Conservation (phyloP, 495 filamentous ascomycete genomes). For the Penicillium coffeae region DNA sequence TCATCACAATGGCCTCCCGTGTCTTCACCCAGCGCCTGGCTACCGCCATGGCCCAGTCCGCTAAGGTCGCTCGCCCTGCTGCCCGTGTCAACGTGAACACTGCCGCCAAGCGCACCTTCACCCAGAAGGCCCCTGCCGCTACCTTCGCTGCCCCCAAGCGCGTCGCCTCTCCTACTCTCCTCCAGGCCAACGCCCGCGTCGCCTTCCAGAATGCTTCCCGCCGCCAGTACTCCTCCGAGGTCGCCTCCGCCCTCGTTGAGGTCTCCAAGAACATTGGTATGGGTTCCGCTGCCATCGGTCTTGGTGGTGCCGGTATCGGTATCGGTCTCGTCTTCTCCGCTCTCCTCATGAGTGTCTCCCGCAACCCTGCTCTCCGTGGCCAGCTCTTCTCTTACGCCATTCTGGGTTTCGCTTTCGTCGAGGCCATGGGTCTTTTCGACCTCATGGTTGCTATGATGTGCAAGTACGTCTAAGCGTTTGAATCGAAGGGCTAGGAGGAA, state of each 20-base stretch:
- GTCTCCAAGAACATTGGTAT: constrained; percentile 86
- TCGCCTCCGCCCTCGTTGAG: constrained; percentile 79
- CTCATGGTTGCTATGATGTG: constrained; percentile 90
- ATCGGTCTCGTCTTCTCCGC: constrained; percentile 88
- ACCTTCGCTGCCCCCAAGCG: constrained; percentile 62
- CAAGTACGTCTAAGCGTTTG: constrained; percentile 55
- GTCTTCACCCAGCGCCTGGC: constrained; percentile 69
- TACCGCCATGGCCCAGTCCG: constrained; percentile 66
- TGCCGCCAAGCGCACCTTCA: constrained; percentile 67
- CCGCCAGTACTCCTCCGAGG: constrained; percentile 76
- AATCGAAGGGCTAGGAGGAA: constrained; percentile 14
- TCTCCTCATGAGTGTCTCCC: constrained; percentile 77
- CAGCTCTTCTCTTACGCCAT: constrained; percentile 93
- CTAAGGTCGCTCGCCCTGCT: constrained; percentile 68
- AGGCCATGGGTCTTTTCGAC: constrained; percentile 90
- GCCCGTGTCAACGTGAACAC: constrained; percentile 56
- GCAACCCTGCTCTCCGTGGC: constrained; percentile 84
- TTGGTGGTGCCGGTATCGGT: constrained; percentile 88
- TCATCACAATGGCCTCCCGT: constrained; percentile 69
- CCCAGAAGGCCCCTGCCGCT: constrained; percentile 40
- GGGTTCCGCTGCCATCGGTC: constrained; percentile 82
- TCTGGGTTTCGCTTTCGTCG: constrained; percentile 90
- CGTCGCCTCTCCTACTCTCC: constrained; percentile 56
- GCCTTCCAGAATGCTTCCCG: constrained; percentile 56
- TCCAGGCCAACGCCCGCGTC: constrained; percentile 61